Evolutionary conservation across 441 rosid genomes (phyloP).

Genomic region (Eutrema salsugineum): DNA sequence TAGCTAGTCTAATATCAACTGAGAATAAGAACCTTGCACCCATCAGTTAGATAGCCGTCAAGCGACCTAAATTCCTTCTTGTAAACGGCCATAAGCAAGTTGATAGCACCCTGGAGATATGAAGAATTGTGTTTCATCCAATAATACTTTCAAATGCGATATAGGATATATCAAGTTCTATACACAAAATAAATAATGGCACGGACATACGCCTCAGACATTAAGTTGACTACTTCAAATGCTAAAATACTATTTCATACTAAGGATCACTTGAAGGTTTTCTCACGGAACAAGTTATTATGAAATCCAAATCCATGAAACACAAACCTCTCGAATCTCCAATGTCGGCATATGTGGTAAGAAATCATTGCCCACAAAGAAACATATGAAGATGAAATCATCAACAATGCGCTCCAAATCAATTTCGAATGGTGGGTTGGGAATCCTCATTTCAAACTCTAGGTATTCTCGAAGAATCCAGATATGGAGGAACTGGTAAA

Average conservation of each 20-base stretch:
- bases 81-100: constrained; percentile 90
- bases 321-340: constrained; percentile 97
- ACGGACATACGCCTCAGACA: background rate
- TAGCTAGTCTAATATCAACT: constrained; percentile 9
- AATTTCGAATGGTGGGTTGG: constrained; percentile 63
- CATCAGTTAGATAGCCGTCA: constrained; percentile 87
- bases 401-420: constrained; percentile 92
- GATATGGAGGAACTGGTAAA: constrained; percentile 78
- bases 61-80: constrained; percentile 79
- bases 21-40: constrained; percentile 59
- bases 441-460: constrained; percentile 81
- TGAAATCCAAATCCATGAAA: background rate
- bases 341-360: constrained; percentile 98
- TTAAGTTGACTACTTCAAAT: background rate
- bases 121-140: constrained; percentile 15
- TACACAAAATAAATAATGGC: background rate
- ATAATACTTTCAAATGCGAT: background rate
- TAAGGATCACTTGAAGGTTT: background rate
- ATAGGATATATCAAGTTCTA: background rate
- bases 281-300: background rate
- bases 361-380: constrained; percentile 98
- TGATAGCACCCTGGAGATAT: constrained; percentile 85
- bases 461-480: constrained; percentile 97
- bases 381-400: constrained; percentile 98
- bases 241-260: background rate